Conservation (phyloP, 495 filamentous ascomycete species). For the Neurospora tetrasperma region DNA sequence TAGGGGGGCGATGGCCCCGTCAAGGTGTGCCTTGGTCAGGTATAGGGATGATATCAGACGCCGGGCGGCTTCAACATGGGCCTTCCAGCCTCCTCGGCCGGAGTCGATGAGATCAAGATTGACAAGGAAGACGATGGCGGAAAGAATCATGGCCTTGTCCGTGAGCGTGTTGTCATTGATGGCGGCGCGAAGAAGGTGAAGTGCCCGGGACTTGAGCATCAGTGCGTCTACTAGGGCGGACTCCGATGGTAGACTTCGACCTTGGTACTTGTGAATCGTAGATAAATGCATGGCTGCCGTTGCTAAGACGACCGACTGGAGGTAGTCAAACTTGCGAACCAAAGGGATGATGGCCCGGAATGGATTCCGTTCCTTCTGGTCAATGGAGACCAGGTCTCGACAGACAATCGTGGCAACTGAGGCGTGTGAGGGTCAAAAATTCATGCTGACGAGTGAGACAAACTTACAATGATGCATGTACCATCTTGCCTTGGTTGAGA, state of each 20-base stretch:
- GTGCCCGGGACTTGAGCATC: conserved; percentile 37
- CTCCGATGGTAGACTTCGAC: conserved; percentile 14
- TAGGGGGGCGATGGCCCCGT: conserved; percentile 23
- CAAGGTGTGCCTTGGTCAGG: conserved; percentile 12
- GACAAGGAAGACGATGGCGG: conserved; percentile 45
- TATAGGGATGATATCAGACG: conserved; percentile 27
- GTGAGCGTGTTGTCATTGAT: conserved; percentile 18
- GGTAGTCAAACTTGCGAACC: conserved; percentile 30
- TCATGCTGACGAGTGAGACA: not conserved
- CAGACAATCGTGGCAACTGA: conserved; percentile 43
- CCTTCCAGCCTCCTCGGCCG: conserved; percentile 43
- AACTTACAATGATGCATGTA: conserved; percentile 44
- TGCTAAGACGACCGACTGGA: conserved; percentile 42
- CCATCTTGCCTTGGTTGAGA: conserved; percentile 28
- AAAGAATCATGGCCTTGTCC: conserved; percentile 34
- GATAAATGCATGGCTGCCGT: conserved; percentile 45
- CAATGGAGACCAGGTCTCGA: conserved; percentile 41
- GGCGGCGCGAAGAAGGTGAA: conserved; percentile 31
- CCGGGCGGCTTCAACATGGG: conserved; percentile 42
- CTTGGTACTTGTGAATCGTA: conserved; percentile 21
- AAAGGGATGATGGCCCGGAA: conserved; percentile 41
- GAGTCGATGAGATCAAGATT: conserved; percentile 49
- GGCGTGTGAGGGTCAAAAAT: not conserved
- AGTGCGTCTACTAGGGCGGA: conserved; percentile 38
- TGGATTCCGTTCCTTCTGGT: conserved; percentile 37